Percentiles rank a stretch among this genome's conserved stretches.
Evolutionary conservation across 2,329 filamentous ascomycete species (phyloP).

Genomic region (Fusarium succisae): DNA sequence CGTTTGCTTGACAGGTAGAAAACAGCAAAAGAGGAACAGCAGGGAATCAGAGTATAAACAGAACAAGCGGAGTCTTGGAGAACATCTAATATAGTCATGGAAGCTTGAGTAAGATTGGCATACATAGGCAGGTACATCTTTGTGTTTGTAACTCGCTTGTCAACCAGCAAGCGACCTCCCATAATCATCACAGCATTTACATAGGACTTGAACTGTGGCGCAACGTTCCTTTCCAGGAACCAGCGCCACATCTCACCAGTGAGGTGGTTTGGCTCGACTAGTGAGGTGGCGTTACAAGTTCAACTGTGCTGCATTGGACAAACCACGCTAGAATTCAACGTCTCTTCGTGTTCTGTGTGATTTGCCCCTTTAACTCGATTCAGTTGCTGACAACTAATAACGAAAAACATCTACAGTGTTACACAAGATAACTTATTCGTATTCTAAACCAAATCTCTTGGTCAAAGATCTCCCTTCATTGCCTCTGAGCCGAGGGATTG

Average conservation of each 20-base stretch:
- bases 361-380: slow-evolving; percentile 25
- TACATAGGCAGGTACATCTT: neutral
- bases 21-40: neutral
- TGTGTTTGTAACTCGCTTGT: neutral
- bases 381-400: neutral
- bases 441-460: neutral
- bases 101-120: neutral
- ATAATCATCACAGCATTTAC: neutral
- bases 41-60: neutral
- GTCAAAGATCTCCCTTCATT: neutral
- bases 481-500: neutral
- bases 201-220: slow-evolving; percentile 13
- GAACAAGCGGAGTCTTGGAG: neutral
- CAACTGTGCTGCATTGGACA: neutral
- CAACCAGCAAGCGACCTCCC: neutral
- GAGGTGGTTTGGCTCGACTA: neutral
- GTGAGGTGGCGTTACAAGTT: slow-evolving; percentile 10
- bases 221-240: slow-evolving; percentile 2
- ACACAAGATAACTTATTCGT: neutral
- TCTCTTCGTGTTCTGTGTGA: neutral
- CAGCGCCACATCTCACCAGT: slow-evolving; percentile 23
- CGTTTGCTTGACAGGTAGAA: neutral
- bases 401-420: neutral
- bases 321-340: slow-evolving; percentile 8
- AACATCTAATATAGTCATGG: neutral